Base-by-base conservation (phyloP, 192 early-diverging fungal genomes). In the Lunasporangiospora selenospora region DNA sequence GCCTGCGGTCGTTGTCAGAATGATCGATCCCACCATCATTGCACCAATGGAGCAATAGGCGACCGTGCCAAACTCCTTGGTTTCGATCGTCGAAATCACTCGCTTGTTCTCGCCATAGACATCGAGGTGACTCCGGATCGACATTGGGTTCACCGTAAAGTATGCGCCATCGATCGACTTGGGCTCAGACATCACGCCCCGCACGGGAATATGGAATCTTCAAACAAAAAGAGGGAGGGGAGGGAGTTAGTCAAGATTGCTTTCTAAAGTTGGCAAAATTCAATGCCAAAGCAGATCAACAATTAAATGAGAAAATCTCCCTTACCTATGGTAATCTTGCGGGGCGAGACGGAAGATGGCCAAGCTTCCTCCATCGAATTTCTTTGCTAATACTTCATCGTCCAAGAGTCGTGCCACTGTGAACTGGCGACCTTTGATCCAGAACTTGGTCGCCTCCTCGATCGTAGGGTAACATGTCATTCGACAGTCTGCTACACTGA, bases 121-220 rank as follows among this genome's bases (percentile, higher is more conserved):
- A 77, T 94, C 90, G 31, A 89, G 40, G 2, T 75, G 71, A 21
- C 61, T 64, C 8, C 89, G 75, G 50, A 94, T 85, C 24, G 90
- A 87, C 89, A 94, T 92, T 18, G 90, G 91, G 64, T 92, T 93
- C n/a, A 93, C 90, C 0, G 93, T 94, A 46, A 85, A 94, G 65
- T 90, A 93, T n/a, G 82, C 77, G 0, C 93, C 90, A 29, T 80
- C 53, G 10, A 94, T 80, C 36, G 59, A 66, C 29, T 77, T 77
- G 12, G 80, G 77, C 18, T 81, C 64, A 16, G 79, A 79, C 21
- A 92, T 62, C 5, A 83, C 53, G 13, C 93, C 91, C 46, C 84
- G 81, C 19, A 89, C 88, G 5, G 93, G 93, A 10, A 83, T 76
- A 65, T 94, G 91, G 73, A 87, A 91, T 59, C 83, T 83, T 12